A percentile compares a stretch with the other conserved stretches of the same genome.
Evolutionary conservation across 2,329 filamentous ascomycete species (phyloP).

Genomic region (Nemania sp.): DNA sequence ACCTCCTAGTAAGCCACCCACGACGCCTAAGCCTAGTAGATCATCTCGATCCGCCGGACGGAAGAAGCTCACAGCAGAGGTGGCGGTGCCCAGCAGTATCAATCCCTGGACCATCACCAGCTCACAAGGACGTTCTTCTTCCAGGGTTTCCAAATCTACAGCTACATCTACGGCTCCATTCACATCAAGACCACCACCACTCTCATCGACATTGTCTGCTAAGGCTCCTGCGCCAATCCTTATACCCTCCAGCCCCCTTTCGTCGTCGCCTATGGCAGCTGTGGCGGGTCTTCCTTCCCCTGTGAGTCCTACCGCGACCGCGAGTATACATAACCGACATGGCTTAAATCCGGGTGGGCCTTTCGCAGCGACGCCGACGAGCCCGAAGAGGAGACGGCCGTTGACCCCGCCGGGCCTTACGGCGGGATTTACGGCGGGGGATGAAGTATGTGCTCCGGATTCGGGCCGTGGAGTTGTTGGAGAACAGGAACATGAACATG

Average conservation of each 20-base stretch:
- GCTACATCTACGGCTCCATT: no score
- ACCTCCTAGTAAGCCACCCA: slow-evolving; percentile 38
- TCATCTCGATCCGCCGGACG: slow-evolving; percentile 23
- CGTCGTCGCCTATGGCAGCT: slow-evolving; percentile 41
- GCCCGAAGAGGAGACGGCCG: slow-evolving; percentile 23
- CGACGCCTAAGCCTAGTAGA: slow-evolving; percentile 31
- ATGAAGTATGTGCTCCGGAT: no score
- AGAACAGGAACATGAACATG: no score
- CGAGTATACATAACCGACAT: not conserved
- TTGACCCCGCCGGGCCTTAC: slow-evolving; percentile 26
- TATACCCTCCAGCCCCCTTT: slow-evolving; percentile 50
- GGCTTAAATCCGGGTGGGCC: not conserved
- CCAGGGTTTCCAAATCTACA: slow-evolving; percentile 40
- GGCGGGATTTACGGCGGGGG: no score
- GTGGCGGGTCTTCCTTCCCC: slow-evolving; percentile 33
- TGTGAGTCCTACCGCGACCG: slow-evolving; percentile 9
- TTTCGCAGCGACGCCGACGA: slow-evolving; percentile 15
- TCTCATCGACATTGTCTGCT: slow-evolving; percentile 26
- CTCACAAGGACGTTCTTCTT: slow-evolving; percentile 49
- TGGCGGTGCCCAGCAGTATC: slow-evolving; percentile 31
- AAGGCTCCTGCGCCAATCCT: slow-evolving; percentile 45
- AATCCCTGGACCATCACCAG: slow-evolving; percentile 47
- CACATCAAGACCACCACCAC: no score
- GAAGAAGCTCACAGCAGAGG: slow-evolving; percentile 28
- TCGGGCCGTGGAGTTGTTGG: no score